These are phyloP conservation scores for Avicennia marina DNA, from an alignment of 257 asterid genomes.

Conservation along the genomic window DNA sequence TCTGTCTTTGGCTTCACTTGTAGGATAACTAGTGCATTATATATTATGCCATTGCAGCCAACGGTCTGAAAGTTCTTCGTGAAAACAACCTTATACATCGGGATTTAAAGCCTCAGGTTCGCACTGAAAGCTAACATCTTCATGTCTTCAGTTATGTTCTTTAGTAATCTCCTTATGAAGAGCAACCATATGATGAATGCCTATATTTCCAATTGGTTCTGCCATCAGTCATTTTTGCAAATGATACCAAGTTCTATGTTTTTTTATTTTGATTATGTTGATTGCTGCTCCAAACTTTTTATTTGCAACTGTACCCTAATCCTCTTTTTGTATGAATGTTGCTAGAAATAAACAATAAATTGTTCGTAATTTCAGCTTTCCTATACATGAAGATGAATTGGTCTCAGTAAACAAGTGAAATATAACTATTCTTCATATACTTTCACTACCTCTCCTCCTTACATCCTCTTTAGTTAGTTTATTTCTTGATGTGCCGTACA, in stretches of 20 bases:
- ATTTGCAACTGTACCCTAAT: neutral
- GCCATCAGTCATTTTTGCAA: neutral
- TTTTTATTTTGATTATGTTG: neutral
- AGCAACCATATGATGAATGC: too few relatives aligned
- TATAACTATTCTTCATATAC: neutral
- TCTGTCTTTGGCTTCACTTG: slow-evolving; percentile 4
- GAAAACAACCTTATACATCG: slow-evolving; percentile 84
- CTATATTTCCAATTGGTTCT: too few relatives aligned
- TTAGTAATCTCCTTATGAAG: too few relatives aligned
- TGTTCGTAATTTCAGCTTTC: slow-evolving; percentile 7
- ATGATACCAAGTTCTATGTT: neutral
- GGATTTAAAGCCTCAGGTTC: slow-evolving; percentile 95
- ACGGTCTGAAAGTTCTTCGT: slow-evolving; percentile 85
- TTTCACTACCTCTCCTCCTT: neutral
- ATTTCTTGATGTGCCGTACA: slow-evolving; percentile 1
- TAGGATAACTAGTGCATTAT: slow-evolving; percentile 6
- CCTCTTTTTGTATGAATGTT: neutral
- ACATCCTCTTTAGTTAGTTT: neutral
- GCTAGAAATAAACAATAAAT: neutral
- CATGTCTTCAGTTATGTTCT: neutral
- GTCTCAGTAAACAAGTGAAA: slow-evolving; percentile 6
- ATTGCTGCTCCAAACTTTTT: neutral
- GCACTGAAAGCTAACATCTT: slow-evolving; percentile 12
- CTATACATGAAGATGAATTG: neutral
- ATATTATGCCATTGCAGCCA: slow-evolving; percentile 44